Evolutionary conservation across 305 asterid species (phyloP).

Genomic region (Fraxinus nigra): DNA sequence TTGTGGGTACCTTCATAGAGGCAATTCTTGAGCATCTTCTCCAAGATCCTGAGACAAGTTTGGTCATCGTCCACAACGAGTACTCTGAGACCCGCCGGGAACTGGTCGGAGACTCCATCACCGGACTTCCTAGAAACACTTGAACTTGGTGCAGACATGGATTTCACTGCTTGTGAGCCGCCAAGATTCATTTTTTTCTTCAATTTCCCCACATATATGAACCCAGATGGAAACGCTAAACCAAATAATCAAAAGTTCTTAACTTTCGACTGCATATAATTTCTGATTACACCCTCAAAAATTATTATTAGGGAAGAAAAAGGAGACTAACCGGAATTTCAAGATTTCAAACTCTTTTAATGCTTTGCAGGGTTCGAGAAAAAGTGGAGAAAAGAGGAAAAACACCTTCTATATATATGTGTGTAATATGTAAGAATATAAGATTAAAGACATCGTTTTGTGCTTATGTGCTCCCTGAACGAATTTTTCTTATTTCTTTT

Average conservation of each 20-base stretch:
- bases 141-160: constrained; percentile 39
- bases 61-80: constrained; percentile 94
- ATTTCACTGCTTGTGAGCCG: constrained; percentile 34
- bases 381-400: constrained; percentile 9
- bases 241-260: constrained; percentile 13
- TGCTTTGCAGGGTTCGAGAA: background rate
- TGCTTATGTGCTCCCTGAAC: constrained; percentile 11
- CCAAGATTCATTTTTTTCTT: constrained; percentile 60
- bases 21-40: constrained; percentile 73
- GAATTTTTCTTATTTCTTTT: background rate
- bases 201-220: constrained; percentile 27
- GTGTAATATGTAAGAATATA: constrained; percentile 4
- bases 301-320: constrained; percentile 7
- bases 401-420: constrained; percentile 23
- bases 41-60: constrained; percentile 81
- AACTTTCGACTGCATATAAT: constrained; percentile 14
- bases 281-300: constrained; percentile 17
- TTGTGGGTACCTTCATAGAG: constrained; percentile 61
- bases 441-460: constrained; percentile 24
- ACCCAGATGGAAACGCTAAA: constrained; percentile 24
- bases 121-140: constrained; percentile 54
- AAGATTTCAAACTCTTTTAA: background rate
- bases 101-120: constrained; percentile 65
- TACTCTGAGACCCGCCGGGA: constrained; percentile 83
- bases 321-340: background rate